phyloP scores from a whole-genome alignment of 768 basidiomycete genomes.

The Daedalea quercina region DNA sequence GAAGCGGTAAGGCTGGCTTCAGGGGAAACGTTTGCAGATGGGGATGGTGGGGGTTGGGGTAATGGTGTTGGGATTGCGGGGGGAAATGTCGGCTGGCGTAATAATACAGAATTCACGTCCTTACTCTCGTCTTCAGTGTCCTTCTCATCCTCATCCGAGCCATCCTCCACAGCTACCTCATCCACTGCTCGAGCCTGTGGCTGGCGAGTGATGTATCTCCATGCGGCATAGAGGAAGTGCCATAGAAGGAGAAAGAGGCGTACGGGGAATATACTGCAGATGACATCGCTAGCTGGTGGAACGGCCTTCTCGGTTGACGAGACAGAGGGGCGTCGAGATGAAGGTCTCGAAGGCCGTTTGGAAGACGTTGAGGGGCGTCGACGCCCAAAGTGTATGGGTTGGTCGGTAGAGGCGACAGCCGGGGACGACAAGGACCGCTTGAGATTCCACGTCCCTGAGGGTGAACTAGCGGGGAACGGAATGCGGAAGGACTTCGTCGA shows the following conservation, averaged over 20 bases:
- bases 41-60: constrained; percentile 5
- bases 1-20: constrained; percentile 2
- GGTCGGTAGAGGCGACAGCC: constrained; percentile 30
- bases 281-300: constrained; percentile 11
- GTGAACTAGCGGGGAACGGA: constrained; percentile 24
- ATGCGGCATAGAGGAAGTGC: constrained; percentile 59
- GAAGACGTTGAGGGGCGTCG: constrained; percentile 8
- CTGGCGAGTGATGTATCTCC: constrained; percentile 36
- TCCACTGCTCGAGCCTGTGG: constrained; percentile 14
- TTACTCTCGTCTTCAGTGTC: constrained; percentile 28
- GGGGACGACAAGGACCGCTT: constrained; percentile 64
- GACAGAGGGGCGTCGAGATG: constrained; percentile 19
- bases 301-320: constrained; percentile 20
- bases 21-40: constrained; percentile 18
- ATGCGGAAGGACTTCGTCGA: constrained; percentile 48
- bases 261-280: constrained; percentile 59
- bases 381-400: not conserved
- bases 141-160: constrained; percentile 25
- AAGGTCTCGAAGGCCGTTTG: constrained; percentile 8
- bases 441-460: constrained; percentile 28
- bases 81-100: constrained; percentile 15
- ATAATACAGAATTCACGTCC: constrained; percentile 23
- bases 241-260: constrained; percentile 65
- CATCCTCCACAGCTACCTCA: constrained; percentile 23
- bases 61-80: constrained; percentile 22